Conservation (phyloP, 331 rosid species). For the Dryas integrifolia region DNA sequence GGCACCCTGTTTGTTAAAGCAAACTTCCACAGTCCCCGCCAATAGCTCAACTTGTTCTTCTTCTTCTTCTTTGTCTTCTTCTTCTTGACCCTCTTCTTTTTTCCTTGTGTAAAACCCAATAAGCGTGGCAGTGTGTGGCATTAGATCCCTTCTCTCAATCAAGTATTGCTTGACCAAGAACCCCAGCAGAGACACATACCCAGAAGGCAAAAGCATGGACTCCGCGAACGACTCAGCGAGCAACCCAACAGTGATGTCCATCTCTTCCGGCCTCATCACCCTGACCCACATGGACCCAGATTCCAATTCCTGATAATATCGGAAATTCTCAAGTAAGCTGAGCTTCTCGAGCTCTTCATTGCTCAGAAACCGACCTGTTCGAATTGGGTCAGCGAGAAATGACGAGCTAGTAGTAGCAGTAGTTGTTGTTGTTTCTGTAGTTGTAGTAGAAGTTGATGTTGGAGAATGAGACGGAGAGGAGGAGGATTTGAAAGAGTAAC, state of each 20-base stretch:
- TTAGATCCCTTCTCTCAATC: constrained; percentile 48
- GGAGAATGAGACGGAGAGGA: constrained; percentile 42
- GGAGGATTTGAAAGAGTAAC: constrained; percentile 42
- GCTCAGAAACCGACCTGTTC: constrained; percentile 59
- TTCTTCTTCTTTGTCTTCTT: constrained; percentile 23
- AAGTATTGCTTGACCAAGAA: constrained; percentile 75
- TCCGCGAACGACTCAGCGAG: constrained; percentile 83
- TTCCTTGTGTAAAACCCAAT: constrained; percentile 61
- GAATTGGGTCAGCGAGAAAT: constrained; percentile 42
- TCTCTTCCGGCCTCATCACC: constrained; percentile 63
- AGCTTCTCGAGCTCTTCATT: constrained; percentile 57
- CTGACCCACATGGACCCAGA: constrained; percentile 76
- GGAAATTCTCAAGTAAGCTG: constrained; percentile 47
- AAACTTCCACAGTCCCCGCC: constrained; percentile 90
- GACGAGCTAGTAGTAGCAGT: constrained; percentile 18
- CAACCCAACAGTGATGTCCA: constrained; percentile 49
- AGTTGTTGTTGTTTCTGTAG: constrained; percentile 19
- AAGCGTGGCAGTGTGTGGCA: constrained; percentile 80
- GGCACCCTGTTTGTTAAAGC: constrained; percentile 62
- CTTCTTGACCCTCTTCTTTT: constrained; percentile 13
- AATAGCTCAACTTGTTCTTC: constrained; percentile 37
- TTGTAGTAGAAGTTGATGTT: constrained; percentile 16
- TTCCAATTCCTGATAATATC: constrained; percentile 48
- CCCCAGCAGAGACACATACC: constrained; percentile 49
- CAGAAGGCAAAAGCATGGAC: constrained; percentile 62